Conservation (phyloP, 2,329 filamentous ascomycete genomes). For the Ascochyta viciae-villosae region DNA sequence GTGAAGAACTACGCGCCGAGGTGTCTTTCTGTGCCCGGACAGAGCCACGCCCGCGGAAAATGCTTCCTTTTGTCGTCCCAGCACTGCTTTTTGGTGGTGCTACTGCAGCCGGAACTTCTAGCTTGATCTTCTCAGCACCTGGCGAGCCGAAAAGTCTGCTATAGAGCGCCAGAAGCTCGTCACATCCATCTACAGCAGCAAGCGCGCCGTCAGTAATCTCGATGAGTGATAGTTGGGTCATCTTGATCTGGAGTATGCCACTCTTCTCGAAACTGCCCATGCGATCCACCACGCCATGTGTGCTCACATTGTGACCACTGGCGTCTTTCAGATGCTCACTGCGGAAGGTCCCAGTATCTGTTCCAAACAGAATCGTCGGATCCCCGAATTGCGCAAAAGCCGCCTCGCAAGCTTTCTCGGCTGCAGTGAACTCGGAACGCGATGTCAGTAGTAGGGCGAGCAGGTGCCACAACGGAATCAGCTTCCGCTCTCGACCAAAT, state of each 20-base stretch:
- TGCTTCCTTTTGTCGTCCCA: constrained; percentile 75
- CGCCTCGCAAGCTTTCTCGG: constrained; percentile 83
- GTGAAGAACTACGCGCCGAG: constrained; percentile 31
- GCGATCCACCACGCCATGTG: constrained; percentile 70
- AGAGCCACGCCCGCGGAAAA: constrained; percentile 67
- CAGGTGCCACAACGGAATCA: constrained; percentile 91
- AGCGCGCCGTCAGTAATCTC: constrained; percentile 85
- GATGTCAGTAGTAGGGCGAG: constrained; percentile 85
- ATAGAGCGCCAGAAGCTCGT: constrained; percentile 84
- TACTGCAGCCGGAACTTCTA: constrained; percentile 54
- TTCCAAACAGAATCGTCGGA: constrained; percentile 69
- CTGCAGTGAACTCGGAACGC: constrained; percentile 82
- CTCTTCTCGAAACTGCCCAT: constrained; percentile 88
- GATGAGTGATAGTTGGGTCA: constrained; percentile 86
- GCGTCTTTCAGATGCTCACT: constrained; percentile 70
- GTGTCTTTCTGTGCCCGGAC: constrained; percentile 25
- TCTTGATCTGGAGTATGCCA: constrained; percentile 89
- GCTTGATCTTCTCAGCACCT: constrained; percentile 43
- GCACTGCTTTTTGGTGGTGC: constrained; percentile 66
- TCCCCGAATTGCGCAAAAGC: constrained; percentile 90
- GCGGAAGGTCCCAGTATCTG: constrained; percentile 59
- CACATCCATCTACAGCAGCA: constrained; percentile 84
- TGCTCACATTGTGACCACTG: constrained; percentile 22
- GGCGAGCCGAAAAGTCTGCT: constrained; percentile 77
- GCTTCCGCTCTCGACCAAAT: constrained; percentile 62